Evolutionary conservation across 257 asterid genomes (phyloP), one percentile per base, ranked within the genome.

Genomic region (Solanum chilense): DNA sequence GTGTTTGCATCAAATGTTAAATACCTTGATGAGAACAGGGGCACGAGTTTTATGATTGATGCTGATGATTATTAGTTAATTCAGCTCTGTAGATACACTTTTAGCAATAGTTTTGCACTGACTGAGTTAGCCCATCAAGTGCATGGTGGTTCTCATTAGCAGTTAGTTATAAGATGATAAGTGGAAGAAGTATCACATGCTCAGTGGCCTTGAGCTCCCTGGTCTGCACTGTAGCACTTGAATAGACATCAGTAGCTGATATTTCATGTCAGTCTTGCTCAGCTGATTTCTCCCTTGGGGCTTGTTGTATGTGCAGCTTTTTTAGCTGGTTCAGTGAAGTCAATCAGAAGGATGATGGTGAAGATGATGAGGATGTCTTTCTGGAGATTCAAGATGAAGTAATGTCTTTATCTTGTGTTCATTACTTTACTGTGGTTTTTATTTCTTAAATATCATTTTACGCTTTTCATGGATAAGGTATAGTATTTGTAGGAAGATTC

Each of bases 381-480:
- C 82, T 74, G 11, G 82, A 74, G 33, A 89, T 96, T 91, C 98
- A 94, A 27, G 99, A 95, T 81, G 98, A 95, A 95, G 99, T 96
- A 90, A 89, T 21, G 33, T 12, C 82, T 21, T 74, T 39, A 21
- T 74, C 82, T 74, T 74, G 56, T 21, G 33, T 73, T 49, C n/a
- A 39, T 74, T 39, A 39, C 6, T 39, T 35, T 1, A 20, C 49
- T 37, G 47, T 39, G 56, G 39, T 74, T 74, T 37, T 74, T 21
- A 39, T 74, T 74, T 74, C 52, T 74, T 74, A 74, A 3, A 5
- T 39, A 39, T 71, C 12, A 71, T 73, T 71, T 31, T 74, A 39
- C 3, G 1, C 6, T 21, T 73, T 74, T 21, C 11, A 15, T 2
- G 82, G 82, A 37, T 74, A 74, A 39, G 20, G 31, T 74, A 12